A percentile compares a stretch with the other conserved stretches of the same genome.
phyloP scores from a whole-genome alignment of 306 rosid species.

The Citrullus amarus region DNA sequence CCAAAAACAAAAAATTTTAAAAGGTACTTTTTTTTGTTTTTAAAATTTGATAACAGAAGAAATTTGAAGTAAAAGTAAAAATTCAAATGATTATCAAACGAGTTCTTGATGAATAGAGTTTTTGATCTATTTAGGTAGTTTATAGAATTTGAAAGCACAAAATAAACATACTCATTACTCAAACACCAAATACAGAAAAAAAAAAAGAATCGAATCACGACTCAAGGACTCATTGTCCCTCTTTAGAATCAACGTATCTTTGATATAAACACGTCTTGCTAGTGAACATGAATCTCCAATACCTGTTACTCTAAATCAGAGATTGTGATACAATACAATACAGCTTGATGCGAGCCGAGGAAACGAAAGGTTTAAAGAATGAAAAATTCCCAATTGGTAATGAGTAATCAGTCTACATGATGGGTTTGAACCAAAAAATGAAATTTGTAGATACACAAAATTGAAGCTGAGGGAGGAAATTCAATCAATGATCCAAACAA shows the following conservation, averaged over 20 bases:
- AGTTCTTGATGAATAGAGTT: no score
- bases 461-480: background rate
- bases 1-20: no score
- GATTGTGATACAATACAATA: background rate
- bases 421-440: background rate
- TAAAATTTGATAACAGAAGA: no score
- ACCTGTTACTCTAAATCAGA: background rate
- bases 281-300: background rate
- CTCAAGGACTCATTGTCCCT: background rate
- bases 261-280: background rate
- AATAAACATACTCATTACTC: no score
- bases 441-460: background rate
- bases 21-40: no score
- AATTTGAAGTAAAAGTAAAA: no score
- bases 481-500: background rate
- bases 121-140: no score
- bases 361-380: background rate
- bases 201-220: background rate
- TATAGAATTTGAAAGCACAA: no score
- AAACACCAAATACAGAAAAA: background rate
- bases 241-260: background rate
- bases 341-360: background rate
- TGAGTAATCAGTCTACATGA: background rate
- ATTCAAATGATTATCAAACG: no score
- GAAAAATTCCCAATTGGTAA: background rate